Evolutionary conservation across 768 basidiomycete genomes (phyloP).

Genomic region (Mycena rosella): DNA sequence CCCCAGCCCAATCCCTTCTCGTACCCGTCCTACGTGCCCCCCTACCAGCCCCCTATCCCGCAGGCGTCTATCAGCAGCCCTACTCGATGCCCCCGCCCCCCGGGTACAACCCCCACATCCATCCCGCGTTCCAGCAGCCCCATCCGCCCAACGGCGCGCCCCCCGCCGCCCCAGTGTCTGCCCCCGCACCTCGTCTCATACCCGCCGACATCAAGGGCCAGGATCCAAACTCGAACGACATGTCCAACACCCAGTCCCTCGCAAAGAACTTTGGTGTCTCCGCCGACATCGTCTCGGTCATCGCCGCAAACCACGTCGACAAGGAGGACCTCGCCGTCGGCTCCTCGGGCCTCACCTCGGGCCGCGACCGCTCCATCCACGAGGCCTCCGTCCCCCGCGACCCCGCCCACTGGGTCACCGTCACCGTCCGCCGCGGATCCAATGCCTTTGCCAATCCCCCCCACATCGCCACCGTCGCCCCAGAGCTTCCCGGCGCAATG

Average conservation of each 20-base stretch:
- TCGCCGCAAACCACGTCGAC: constrained; percentile 54
- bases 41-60: constrained; percentile 41
- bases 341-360: constrained; percentile 75
- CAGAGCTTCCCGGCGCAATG: constrained; percentile 54
- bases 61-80: constrained; percentile 45
- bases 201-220: constrained; percentile 68
- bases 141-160: constrained; percentile 52
- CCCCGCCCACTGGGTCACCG: constrained; percentile 68
- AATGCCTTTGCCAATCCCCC: constrained; percentile 40
- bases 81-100: constrained; percentile 54
- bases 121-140: constrained; percentile 70
- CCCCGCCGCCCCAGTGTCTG: constrained; percentile 37
- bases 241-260: constrained; percentile 80
- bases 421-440: constrained; percentile 65
- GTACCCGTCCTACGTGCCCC: constrained; percentile 40
- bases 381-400: constrained; percentile 73
- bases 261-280: constrained; percentile 87
- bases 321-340: constrained; percentile 85
- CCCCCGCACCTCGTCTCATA: constrained; percentile 35
- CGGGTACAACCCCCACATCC: constrained; percentile 69
- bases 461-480: constrained; percentile 46
- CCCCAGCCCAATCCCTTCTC: constrained; percentile 28
- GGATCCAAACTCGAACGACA: constrained; percentile 84
- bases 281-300: constrained; percentile 73
- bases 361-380: constrained; percentile 70